Conservation (phyloP, 2,329 filamentous ascomycete genomes). For the Coniella vitis region DNA sequence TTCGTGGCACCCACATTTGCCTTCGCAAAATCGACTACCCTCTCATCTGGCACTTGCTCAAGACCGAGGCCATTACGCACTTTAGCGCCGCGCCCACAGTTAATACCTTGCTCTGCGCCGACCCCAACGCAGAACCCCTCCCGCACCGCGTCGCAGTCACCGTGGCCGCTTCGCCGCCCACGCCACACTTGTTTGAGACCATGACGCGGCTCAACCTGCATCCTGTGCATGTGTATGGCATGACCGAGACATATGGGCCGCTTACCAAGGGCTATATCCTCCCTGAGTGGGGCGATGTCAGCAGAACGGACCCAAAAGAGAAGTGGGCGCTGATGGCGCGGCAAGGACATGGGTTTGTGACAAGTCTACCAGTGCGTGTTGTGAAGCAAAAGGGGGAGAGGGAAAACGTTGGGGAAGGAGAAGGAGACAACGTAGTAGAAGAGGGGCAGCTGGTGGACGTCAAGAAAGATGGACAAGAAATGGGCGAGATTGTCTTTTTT, state of each 20-base stretch:
- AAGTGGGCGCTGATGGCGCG: conserved; percentile 87
- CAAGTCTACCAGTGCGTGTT: conserved; percentile 71
- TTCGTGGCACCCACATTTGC: conserved; percentile 91
- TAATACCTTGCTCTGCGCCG: conserved; percentile 83
- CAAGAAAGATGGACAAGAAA: conserved; percentile 40
- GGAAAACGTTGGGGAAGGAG: too few relatives aligned
- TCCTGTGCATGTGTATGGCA: conserved; percentile 89
- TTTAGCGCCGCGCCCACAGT: conserved; percentile 96
- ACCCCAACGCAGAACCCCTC: conserved; percentile 66
- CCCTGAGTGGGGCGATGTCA: conserved; percentile 73
- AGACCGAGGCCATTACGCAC: conserved; percentile 82
- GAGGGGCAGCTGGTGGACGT: conserved; percentile 56
- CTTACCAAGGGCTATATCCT: conserved; percentile 91
- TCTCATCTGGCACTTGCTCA: conserved; percentile 83
- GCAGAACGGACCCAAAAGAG: conserved; percentile 63
- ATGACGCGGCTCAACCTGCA: conserved; percentile 78
- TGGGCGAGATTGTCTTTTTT: conserved; percentile 60
- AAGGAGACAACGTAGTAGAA: conserved; percentile 31
- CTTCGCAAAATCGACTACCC: conserved; percentile 93
- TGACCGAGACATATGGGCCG: conserved; percentile 86
- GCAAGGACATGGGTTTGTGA: conserved; percentile 88
- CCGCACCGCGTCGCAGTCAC: conserved; percentile 72
- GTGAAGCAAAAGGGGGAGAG: conserved; percentile 77
- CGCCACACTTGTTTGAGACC: conserved; percentile 82
- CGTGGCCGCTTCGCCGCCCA: conserved; percentile 87